Conservation (phyloP, 805 yeast genomes). For the Pichia cabralensis region DNA sequence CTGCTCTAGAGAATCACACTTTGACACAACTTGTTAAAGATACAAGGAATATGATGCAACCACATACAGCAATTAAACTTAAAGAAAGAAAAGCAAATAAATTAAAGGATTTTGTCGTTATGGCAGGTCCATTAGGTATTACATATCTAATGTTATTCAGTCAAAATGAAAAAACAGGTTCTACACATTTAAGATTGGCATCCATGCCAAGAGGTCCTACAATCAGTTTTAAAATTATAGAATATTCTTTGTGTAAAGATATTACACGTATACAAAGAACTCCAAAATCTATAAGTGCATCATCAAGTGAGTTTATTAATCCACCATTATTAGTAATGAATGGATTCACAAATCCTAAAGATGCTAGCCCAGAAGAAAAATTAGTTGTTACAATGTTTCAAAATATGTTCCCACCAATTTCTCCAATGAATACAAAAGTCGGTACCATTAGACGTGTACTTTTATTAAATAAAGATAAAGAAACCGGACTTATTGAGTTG, state of each 20-base stretch:
- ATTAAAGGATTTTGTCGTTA: constrained; percentile 88
- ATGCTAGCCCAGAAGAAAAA: constrained; percentile 64
- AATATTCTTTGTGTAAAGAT: constrained; percentile 77
- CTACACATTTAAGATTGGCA: constrained; percentile 72
- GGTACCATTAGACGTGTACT: constrained; percentile 73
- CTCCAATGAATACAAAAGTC: constrained; percentile 73
- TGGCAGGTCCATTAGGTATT: constrained; percentile 96
- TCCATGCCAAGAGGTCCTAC: constrained; percentile 95
- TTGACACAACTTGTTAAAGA: constrained; percentile 79
- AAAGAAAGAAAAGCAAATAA: constrained; percentile 81
- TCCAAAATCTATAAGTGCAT: constrained; percentile 70
- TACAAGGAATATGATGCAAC: constrained; percentile 86
- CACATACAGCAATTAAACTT: constrained; percentile 86
- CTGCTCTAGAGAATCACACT: constrained; percentile 65
- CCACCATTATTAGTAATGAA: constrained; percentile 92
- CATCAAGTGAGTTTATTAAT: constrained; percentile 48
- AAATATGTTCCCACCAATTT: constrained; percentile 90
- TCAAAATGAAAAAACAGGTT: constrained; percentile 69
- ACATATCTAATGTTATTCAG: constrained; percentile 81
- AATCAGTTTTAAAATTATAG: constrained; percentile 64
- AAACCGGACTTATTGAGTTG: constrained; percentile 65
- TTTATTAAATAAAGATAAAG: constrained; percentile 64
- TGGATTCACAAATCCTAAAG: constrained; percentile 68
- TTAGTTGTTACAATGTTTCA: constrained; percentile 84
- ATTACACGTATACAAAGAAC: constrained; percentile 55